These are phyloP conservation scores for slime mould (Dictyostelium discoideum) DNA, from an alignment of 78 protist species.

Conservation along the genomic window DNA sequence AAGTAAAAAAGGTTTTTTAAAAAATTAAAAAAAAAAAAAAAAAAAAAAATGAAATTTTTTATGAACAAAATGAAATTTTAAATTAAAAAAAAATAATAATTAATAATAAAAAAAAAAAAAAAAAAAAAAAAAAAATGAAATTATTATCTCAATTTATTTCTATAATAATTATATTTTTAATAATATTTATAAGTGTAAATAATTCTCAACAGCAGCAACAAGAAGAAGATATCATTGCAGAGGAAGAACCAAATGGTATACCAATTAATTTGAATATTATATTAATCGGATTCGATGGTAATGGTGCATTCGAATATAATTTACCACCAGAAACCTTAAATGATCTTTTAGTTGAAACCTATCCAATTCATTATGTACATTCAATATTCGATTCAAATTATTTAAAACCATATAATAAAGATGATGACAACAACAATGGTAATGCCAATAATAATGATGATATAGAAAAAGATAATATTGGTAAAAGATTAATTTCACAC, in stretches of 20 bases:
- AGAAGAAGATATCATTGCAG: neutral
- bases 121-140: too few species aligned
- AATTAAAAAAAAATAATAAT: too few species aligned
- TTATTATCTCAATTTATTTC: neutral
- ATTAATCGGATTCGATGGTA: slow-evolving; percentile 46
- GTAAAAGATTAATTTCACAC: slow-evolving; percentile 21
- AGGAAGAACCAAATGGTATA: slow-evolving; percentile 74
- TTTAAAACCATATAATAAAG: slow-evolving; percentile 7
- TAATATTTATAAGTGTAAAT: neutral
- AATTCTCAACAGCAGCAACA: neutral
- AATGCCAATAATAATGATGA: neutral
- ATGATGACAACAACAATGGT: neutral
- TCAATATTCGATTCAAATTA: slow-evolving; percentile 45
- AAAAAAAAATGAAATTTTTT: too few species aligned
- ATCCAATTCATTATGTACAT: slow-evolving; percentile 33
- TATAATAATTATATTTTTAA: neutral
- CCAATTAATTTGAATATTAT: slow-evolving; percentile 26
- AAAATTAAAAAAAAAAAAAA: too few species aligned
- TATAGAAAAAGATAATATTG: neutral
- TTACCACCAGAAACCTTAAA: slow-evolving; percentile 1
- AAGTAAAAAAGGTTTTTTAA: too few species aligned
- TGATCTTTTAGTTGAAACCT: slow-evolving; percentile 27
- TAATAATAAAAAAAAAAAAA: too few species aligned
- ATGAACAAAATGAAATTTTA: too few species aligned
- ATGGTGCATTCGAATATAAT: slow-evolving; percentile 57